Base-by-base conservation (phyloP, 2,329 filamentous ascomycete species). In the Neodidymelliopsis sp. region DNA sequence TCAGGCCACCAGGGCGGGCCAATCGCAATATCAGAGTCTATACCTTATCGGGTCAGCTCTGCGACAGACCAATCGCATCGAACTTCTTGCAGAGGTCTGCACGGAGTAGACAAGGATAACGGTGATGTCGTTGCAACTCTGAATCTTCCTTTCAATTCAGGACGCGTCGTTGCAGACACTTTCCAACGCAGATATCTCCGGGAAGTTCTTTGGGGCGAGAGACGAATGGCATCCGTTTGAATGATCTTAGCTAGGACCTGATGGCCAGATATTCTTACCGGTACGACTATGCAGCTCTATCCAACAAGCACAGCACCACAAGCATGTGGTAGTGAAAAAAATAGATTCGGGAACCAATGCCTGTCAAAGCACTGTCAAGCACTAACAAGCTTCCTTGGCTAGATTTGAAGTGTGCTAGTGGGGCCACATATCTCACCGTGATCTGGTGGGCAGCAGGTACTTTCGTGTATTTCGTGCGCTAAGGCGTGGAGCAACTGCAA, bases 1-100 rank as follows among this genome's bases (percentile, higher is more conserved):
- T 57, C 48, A 18, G 45, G 56, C 13, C 20, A 49, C 24, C 54
- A 43, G 33, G 23, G 53, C 57, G 59, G 27, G 22, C 59, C 60
- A 62, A 63, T 63, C 53, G 53, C 45, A 58, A 30, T 19, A 11
- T 23, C 8, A 6, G 3, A 19, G 12, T 19, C 45, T 19, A 35
- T 49, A 30, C 46, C 28, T 49, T 19, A 19, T 43, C 15, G 8
- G 19, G 46, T 18, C 12, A 31, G 29, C 46, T 34, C 39, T 38
- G 46, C 46, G 46, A 42, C 16, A 9, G 30, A 13, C 46, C 39
- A 49, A 49, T 49, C 46, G 39, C 39, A 49, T 43, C 28, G 29
- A 10, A 18, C 4, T 2, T 29, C n/a, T 15, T 15, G 13, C 10
- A 13, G 15, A 34, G 12, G 39, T 28, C 15, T 35, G 24, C 30